Evolutionary conservation across 306 rosid species (phyloP).

Genomic region (Begonia masoniana): DNA sequence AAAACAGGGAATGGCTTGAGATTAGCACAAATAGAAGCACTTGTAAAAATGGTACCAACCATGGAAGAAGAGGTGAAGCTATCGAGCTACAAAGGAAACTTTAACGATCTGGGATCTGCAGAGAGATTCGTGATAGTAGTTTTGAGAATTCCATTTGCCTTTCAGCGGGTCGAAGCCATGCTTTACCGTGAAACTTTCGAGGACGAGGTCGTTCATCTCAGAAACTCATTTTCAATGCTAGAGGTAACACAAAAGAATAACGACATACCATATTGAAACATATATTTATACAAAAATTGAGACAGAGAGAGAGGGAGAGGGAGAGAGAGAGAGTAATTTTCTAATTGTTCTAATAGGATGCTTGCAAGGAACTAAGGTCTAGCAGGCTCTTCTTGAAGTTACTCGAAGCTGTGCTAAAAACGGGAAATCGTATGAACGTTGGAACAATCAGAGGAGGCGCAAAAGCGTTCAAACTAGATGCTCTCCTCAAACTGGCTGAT

Average conservation of each 20-base stretch:
- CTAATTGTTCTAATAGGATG: slow-evolving; percentile 39
- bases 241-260: slow-evolving; percentile 39
- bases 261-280: too few relatives aligned
- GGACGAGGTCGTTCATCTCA: slow-evolving; percentile 84
- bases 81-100: slow-evolving; percentile 53
- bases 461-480: slow-evolving; percentile 74
- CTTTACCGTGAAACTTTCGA: slow-evolving; percentile 81
- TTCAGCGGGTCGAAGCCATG: slow-evolving; percentile 72
- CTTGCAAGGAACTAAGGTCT: slow-evolving; percentile 89
- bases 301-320: too few relatives aligned
- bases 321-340: too few relatives aligned
- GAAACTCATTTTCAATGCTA: slow-evolving; percentile 79
- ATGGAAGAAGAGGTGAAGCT: slow-evolving; percentile 79
- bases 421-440: slow-evolving; percentile 93
- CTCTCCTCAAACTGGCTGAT: slow-evolving; percentile 84
- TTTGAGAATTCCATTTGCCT: slow-evolving; percentile 61
- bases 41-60: slow-evolving; percentile 79
- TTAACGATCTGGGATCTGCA: slow-evolving; percentile 73
- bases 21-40: slow-evolving; percentile 77
- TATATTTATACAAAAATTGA: background rate
- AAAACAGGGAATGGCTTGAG: slow-evolving; percentile 60
- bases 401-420: slow-evolving; percentile 85
- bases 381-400: slow-evolving; percentile 86
- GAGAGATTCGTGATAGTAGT: slow-evolving; percentile 63
- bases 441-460: slow-evolving; percentile 98